Conservation (phyloP, 306 rosid species). For the Acacia melanoxylon region DNA sequence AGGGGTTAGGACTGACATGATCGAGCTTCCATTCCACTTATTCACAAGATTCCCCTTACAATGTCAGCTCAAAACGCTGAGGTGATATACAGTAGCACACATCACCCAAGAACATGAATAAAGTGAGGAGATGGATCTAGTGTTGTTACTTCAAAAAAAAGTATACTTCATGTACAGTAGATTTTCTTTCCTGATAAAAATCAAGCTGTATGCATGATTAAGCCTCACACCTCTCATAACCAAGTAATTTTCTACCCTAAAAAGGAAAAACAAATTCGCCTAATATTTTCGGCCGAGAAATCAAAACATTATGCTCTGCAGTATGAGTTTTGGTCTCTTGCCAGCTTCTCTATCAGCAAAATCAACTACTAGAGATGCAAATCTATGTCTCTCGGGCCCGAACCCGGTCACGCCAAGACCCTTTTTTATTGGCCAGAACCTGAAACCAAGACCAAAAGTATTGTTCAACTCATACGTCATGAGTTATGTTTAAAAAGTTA, state of each 20-base stretch:
- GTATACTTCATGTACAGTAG: neutral
- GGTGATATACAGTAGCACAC: neutral
- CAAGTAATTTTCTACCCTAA: slow-evolving; percentile 7
- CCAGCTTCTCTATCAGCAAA: slow-evolving; percentile 8
- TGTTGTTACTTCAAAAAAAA: neutral
- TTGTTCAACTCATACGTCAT: neutral
- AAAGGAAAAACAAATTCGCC: neutral
- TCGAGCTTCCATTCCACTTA: neutral
- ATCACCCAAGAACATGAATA: neutral
- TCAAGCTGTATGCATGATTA: slow-evolving; percentile 18
- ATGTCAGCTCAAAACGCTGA: neutral
- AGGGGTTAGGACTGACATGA: neutral
- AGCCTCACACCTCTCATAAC: slow-evolving; percentile 20
- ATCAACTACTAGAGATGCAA: slow-evolving; percentile 15
- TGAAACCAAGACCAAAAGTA: slow-evolving; percentile 32
- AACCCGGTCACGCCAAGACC: slow-evolving; percentile 95
- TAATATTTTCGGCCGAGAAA: slow-evolving; percentile 18
- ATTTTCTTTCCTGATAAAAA: neutral
- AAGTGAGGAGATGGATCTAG: neutral
- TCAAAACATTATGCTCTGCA: neutral
- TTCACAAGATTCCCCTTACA: neutral
- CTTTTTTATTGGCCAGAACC: slow-evolving; percentile 83
- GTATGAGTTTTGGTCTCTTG: neutral
- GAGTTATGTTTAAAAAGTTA: neutral
- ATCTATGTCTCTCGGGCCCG: slow-evolving; percentile 55